Evolutionary conservation across 192 early-diverging fungal species (phyloP), one percentile per base, ranked within the genome.

Genomic region (Backusella westeae): DNA sequence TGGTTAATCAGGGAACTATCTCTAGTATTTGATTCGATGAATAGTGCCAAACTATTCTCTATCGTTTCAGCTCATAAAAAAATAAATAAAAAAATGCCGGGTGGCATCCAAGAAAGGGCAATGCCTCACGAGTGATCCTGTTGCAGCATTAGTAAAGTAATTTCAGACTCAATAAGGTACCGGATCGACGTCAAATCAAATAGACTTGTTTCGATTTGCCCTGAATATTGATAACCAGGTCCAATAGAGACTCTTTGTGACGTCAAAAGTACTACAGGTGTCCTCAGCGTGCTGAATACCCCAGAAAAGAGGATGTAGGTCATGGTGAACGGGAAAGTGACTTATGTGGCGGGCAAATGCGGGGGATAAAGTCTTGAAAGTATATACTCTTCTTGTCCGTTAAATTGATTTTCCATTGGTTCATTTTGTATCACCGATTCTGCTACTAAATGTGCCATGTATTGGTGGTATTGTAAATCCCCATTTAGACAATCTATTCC

Each of bases 341-440:
- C 42, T 67, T 35, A 67, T 35, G 21, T 75, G 74, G 74, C 74
- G 74, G 74, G 74, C 74, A 71, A 71, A 71, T 42, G 70, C 70
- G 70, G 70, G 70, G 70, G 39, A 29, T 32, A 19, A 44, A 44
- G 41, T 29, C 38, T 42, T 71, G 26, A 41, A 44, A 8, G n/a
- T 29, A 32, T 63, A 14, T 63, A 63, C 56, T 63, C 23, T 63
- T 63, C 56, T 63, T 63, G 56, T 26, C 56, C n/a, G 56, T 63
- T 63, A 63, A 63, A 46, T 17, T 32, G 70, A 49, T 29, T 71
- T 44, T 46, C 42, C 44, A 71, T 71, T 71, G 70, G 70, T 71
- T 46, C 70, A 71, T 41, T 69, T 69, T 63, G n/a, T 38, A 69
- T 38, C 68, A 36, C 68, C 68, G 68, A 69, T 35, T 8, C 26